These are phyloP conservation scores for Tuctoria greenei DNA, from an alignment of 176 grass and related monocot species.

Conservation along the genomic window DNA sequence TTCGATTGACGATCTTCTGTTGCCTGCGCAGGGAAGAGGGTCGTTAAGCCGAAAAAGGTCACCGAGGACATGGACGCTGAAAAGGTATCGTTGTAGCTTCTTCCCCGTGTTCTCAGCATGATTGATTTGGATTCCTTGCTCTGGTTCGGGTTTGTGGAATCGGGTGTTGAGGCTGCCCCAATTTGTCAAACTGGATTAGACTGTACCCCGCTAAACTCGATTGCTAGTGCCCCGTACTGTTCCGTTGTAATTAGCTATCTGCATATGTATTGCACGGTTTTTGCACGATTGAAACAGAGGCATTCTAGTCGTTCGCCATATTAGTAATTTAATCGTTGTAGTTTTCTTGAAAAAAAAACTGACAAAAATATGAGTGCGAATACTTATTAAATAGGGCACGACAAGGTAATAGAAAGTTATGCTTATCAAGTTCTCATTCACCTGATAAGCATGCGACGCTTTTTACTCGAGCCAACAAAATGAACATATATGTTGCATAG, in stretches of 20 bases:
- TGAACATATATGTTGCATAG: too few relatives aligned
- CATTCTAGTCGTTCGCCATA: too few relatives aligned
- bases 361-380: too few relatives aligned
- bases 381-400: too few relatives aligned
- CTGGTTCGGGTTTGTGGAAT: too few relatives aligned
- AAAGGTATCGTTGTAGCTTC: conserved; percentile 30
- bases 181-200: not conserved
- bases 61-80: conserved; percentile 72
- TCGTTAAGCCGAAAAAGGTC: conserved; percentile 57
- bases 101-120: not conserved
- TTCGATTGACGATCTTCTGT: not conserved
- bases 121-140: too few relatives aligned
- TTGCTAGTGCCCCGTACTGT: not conserved
- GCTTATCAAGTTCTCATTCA: too few relatives aligned
- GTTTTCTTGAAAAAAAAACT: not conserved
- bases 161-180: not conserved
- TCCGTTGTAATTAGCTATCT: not conserved
- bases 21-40: conserved; percentile 65
- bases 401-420: too few relatives aligned
- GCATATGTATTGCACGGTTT: too few relatives aligned
- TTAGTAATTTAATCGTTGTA: not conserved
- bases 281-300: too few relatives aligned
- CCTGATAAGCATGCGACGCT: too few relatives aligned
- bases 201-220: not conserved
- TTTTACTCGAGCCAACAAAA: too few relatives aligned